Evolutionary conservation across 208 protist species (phyloP), one percentile per base, ranked within the genome.

Genomic region (Angomonas desouzai): DNA sequence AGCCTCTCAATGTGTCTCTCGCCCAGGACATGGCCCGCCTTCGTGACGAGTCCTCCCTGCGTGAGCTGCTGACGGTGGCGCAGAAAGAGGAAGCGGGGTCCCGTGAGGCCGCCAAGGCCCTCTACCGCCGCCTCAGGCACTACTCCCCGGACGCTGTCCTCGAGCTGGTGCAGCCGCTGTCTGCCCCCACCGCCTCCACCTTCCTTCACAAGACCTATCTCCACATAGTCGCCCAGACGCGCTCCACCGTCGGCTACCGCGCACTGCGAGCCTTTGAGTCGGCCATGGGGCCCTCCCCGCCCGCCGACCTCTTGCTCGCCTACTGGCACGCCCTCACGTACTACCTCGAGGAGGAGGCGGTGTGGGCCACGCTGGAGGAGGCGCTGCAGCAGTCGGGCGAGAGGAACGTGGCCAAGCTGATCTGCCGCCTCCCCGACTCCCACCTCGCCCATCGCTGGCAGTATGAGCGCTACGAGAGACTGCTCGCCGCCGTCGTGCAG

Each of bases 291-390:
- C 13, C 36, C 36, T 18, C 36, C 13, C 9, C 13, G 9, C 6
- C 36, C 9, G 36, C 36, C 13, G 36, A 40, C 36, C 9, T 40
- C 9, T 40, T 40, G 36, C 45, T 13, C 18, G 45, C 45, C 20
- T 51, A 51, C 45, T 13, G 10, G 45, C 4, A 51, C 9, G 45
- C 10, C 18, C 45, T 51, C 18, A 51, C 45, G 3, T 27, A 51
- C 45, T 23, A 51, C 20, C 45, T 51, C 18, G 45, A 51, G 18
- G 20, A 51, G 45, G 45, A 51, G 20, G 45, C 10, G 45, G 45
- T 23, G 45, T 51, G 45, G 45, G 20, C 18, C 4, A 4, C 6
- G 18, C 45, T 51, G 20, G 45, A 51, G 45, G n/a, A 23, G 9
- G 45, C 10, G 6, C 18, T 51, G 9, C 18, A 13, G 20, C 10